A percentile compares a stretch with the other conserved stretches of the same genome.
Evolutionary conservation across 176 grass and related monocot species (phyloP).

Genomic region (Carex scoparia): DNA sequence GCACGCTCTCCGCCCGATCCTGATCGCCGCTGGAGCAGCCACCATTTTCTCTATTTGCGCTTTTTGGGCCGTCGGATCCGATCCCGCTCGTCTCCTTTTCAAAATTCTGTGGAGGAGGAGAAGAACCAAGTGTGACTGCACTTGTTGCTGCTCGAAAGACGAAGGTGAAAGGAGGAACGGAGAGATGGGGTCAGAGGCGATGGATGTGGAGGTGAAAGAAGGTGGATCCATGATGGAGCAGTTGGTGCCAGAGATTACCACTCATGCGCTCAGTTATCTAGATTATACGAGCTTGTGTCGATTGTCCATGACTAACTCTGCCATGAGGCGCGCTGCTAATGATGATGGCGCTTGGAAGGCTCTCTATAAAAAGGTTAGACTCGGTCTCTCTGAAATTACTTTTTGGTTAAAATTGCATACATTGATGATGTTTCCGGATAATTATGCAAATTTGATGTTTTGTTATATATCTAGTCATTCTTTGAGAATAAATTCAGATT

Average conservation of each 20-base stretch:
- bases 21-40: conserved; percentile 76
- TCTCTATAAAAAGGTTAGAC: conserved; percentile 71
- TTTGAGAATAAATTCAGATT: neutral
- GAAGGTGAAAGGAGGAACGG: conserved; percentile 25
- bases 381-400: neutral
- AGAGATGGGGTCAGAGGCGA: conserved; percentile 49
- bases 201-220: conserved; percentile 48
- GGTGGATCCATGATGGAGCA: conserved; percentile 97
- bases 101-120: conserved; percentile 8
- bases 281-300: conserved; percentile 92
- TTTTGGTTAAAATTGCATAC: neutral
- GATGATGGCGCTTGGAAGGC: conserved; percentile 94
- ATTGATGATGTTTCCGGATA: neutral
- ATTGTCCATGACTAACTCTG: conserved; percentile 96
- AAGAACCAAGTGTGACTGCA: conserved; percentile 12
- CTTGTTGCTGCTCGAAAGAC: conserved; percentile 15
- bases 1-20: conserved; percentile 44
- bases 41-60: conserved; percentile 61
- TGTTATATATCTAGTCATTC: neutral
- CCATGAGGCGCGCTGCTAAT: conserved; percentile 92
- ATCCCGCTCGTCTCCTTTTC: neutral
- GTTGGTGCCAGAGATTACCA: conserved; percentile 95
- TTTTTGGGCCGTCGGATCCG: conserved; percentile 42
- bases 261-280: conserved; percentile 90
- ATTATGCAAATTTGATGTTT: neutral